Evolutionary conservation across 352 stramenopile species (phyloP).

Genomic region (Phytophthora agathidicida): DNA sequence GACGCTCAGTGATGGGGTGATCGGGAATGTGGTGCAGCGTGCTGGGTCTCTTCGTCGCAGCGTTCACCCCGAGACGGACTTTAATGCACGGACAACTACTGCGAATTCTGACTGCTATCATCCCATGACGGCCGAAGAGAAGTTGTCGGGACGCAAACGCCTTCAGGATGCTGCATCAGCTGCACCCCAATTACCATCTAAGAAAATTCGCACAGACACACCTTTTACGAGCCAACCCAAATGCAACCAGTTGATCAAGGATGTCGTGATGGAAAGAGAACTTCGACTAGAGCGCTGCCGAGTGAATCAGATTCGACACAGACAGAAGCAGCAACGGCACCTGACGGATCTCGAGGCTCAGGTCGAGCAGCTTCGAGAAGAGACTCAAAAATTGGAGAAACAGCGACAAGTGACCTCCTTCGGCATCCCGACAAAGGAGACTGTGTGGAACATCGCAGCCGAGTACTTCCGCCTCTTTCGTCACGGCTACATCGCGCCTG

Average conservation of each 20-base stretch:
- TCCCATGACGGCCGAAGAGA: too few species aligned
- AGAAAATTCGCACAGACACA: neutral
- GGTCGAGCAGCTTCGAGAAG: conserved; percentile 21
- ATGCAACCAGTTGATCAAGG: conserved; percentile 4
- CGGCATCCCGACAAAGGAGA: neutral
- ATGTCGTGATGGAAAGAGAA: neutral
- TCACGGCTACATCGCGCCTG: conserved; percentile 15
- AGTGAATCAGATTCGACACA: conserved; percentile 42
- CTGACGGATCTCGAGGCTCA: conserved; percentile 18
- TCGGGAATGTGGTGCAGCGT: neutral
- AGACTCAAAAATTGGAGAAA: conserved; percentile 32
- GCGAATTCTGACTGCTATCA: too few species aligned
- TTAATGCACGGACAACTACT: neutral
- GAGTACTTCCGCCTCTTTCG: conserved; percentile 26
- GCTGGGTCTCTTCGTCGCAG: neutral
- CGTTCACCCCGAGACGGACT: neutral
- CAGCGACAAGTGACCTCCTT: conserved; percentile 10
- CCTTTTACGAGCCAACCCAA: neutral
- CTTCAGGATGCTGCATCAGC: neutral
- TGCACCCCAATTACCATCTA: too few species aligned
- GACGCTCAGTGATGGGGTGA: conserved; percentile 1
- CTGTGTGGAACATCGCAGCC: conserved; percentile 11
- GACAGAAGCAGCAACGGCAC: conserved; percentile 32
- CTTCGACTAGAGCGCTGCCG: conserved; percentile 42
- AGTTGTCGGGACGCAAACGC: neutral